These are phyloP conservation scores for Onygena corvina DNA, from an alignment of 2,329 filamentous ascomycete species.

Conservation along the genomic window DNA sequence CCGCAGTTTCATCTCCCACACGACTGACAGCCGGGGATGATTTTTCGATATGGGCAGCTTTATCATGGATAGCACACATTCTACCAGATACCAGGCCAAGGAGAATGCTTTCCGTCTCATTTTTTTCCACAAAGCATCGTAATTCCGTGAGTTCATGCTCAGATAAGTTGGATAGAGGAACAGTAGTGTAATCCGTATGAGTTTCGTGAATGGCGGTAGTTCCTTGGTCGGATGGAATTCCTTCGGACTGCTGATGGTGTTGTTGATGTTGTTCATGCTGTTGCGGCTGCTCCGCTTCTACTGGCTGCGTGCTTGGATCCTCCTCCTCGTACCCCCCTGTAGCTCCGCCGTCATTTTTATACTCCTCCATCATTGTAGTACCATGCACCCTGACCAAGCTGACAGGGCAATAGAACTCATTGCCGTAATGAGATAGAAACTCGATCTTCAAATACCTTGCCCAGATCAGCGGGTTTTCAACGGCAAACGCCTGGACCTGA, in stretches of 20 bases:
- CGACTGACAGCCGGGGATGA: neutral
- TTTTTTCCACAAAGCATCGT: constrained; percentile 11
- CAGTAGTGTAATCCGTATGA: neutral
- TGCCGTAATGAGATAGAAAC: constrained; percentile 85
- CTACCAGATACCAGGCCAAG: constrained; percentile 10
- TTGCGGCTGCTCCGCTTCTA: constrained; percentile 18
- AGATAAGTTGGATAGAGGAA: constrained; percentile 4
- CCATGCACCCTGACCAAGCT: constrained; percentile 86
- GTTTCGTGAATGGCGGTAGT: neutral
- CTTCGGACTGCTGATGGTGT: constrained; percentile 17
- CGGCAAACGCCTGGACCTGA: constrained; percentile 83
- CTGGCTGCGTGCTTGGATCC: constrained; percentile 41
- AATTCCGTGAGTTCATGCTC: constrained; percentile 8
- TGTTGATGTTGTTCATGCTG: constrained; percentile 16
- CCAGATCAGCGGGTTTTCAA: constrained; percentile 94
- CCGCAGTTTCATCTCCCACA: neutral
- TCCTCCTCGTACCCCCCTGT: constrained; percentile 47
- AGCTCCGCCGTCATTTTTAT: constrained; percentile 70
- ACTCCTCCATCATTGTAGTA: constrained; percentile 86
- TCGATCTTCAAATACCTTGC: constrained; percentile 86
- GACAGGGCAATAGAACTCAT: constrained; percentile 91
- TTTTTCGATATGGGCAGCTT: constrained; percentile 1
- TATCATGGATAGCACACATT: constrained; percentile 11
- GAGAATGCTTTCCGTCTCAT: constrained; percentile 13
- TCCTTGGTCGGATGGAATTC: neutral